phyloP scores from a whole-genome alignment of 1,284 basidiomycete species.

The Athelia sp. region DNA sequence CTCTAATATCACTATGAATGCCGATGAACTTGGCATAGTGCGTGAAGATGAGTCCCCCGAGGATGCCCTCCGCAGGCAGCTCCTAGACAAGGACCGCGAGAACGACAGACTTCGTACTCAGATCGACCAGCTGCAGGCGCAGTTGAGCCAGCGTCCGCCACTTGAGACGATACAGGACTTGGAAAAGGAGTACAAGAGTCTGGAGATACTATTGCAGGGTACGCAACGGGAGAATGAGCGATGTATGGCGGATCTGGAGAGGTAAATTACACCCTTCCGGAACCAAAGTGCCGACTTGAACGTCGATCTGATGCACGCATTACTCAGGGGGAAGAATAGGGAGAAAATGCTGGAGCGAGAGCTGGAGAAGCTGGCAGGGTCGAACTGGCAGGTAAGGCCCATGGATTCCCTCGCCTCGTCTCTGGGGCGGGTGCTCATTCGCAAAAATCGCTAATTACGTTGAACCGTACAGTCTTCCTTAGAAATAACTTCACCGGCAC shows the following conservation, averaged over 20 bases:
- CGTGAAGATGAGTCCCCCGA: slow-evolving; percentile 60
- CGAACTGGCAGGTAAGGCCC: slow-evolving; percentile 55
- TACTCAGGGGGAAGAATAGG: slow-evolving; percentile 45
- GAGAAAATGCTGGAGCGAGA: slow-evolving; percentile 72
- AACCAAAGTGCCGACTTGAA: background rate
- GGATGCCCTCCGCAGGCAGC: slow-evolving; percentile 54
- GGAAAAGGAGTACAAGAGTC: slow-evolving; percentile 63
- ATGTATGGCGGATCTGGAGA: slow-evolving; percentile 69
- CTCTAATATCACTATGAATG: slow-evolving; percentile 35
- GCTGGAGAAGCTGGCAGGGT: slow-evolving; percentile 59
- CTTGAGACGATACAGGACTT: slow-evolving; percentile 57
- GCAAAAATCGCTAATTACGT: too few species aligned
- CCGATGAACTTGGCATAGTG: slow-evolving; percentile 57
- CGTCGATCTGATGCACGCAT: background rate
- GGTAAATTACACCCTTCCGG: slow-evolving; percentile 32
- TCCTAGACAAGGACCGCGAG: slow-evolving; percentile 66
- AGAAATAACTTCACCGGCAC: slow-evolving; percentile 37
- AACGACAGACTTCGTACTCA: slow-evolving; percentile 62
- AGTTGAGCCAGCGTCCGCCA: slow-evolving; percentile 60
- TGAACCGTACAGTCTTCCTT: slow-evolving; percentile 41
- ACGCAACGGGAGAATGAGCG: slow-evolving; percentile 76
- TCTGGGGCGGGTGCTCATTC: background rate
- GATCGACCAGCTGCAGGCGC: slow-evolving; percentile 54
- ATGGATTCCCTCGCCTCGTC: background rate
- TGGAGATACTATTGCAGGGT: slow-evolving; percentile 67